phyloP scores from a whole-genome alignment of 306 rosid genomes.

The Lathyrus aphaca region DNA sequence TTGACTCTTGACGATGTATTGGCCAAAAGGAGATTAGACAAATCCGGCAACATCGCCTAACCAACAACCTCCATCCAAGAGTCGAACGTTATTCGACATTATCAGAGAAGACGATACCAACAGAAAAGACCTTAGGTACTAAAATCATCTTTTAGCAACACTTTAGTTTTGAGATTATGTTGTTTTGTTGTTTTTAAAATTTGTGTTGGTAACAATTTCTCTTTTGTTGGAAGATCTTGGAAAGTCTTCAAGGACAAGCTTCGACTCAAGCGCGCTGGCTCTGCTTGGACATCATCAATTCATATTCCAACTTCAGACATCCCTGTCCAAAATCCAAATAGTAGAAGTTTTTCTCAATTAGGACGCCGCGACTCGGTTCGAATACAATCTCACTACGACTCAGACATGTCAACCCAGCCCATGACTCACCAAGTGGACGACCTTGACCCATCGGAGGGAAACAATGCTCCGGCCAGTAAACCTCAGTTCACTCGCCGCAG shows the following conservation, averaged over 20 bases:
- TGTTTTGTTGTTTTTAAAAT: not conserved
- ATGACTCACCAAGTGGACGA: slow-evolving; percentile 31
- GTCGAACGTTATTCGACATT: slow-evolving; percentile 67
- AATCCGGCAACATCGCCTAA: slow-evolving; percentile 1
- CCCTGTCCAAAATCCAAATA: slow-evolving; percentile 40
- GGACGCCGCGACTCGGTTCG: slow-evolving; percentile 33
- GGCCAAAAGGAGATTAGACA: slow-evolving; percentile 36
- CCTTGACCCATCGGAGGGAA: slow-evolving; percentile 1
- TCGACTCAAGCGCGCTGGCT: slow-evolving; percentile 64
- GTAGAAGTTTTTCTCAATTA: slow-evolving; percentile 12
- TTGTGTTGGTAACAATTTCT: not conserved
- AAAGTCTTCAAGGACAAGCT: slow-evolving; percentile 72
- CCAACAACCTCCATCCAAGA: slow-evolving; percentile 4
- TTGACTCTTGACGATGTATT: slow-evolving; percentile 67
- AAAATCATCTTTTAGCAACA: not conserved
- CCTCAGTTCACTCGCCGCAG: slow-evolving; percentile 33
- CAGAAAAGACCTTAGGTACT: slow-evolving; percentile 52
- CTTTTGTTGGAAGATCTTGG: slow-evolving; percentile 55
- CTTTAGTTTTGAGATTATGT: not conserved
- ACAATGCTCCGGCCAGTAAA: not conserved
- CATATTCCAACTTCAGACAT: slow-evolving; percentile 66
- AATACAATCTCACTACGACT: not conserved
- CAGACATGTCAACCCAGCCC: slow-evolving; percentile 29
- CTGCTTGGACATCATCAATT: slow-evolving; percentile 72
- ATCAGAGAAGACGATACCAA: slow-evolving; percentile 53